Percentiles rank a stretch among this genome's conserved stretches.
Evolutionary conservation across 257 asterid genomes (phyloP).

Genomic region (Euphrasia confusa): DNA sequence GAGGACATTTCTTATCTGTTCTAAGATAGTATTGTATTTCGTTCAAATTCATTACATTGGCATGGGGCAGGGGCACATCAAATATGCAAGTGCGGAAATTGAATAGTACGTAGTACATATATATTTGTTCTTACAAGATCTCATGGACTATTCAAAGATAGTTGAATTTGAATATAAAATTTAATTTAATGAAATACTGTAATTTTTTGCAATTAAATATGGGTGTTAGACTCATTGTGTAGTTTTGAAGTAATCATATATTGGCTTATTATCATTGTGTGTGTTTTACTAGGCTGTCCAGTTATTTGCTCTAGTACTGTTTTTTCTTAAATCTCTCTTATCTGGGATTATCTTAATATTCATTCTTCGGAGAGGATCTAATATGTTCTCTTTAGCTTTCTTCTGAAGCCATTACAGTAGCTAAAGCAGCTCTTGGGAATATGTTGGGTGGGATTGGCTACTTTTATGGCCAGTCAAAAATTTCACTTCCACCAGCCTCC

Average conservation of each 20-base stretch:
- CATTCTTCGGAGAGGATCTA: constrained; percentile 16
- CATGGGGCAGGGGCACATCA: constrained; percentile 18
- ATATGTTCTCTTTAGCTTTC: constrained; percentile 55
- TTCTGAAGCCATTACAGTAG: constrained; percentile 55
- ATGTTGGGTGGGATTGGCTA: constrained; percentile 97
- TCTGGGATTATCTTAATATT: constrained; percentile 8
- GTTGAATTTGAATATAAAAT: constrained; percentile 6
- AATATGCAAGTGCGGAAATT: constrained; percentile 9
- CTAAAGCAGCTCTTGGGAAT: constrained; percentile 83
- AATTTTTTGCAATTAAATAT: constrained; percentile 6
- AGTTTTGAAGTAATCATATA: constrained; percentile 6
- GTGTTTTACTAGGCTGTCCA: neutral
- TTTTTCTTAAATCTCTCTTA: constrained; percentile 7
- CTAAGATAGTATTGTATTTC: neutral
- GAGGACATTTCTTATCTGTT: constrained; percentile 9
- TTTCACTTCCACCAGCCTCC: constrained; percentile 58
- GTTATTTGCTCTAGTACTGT: neutral
- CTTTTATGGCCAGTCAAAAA: constrained; percentile 89
- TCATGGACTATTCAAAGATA: neutral
- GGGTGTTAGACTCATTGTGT: constrained; percentile 10
- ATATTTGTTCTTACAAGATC: neutral
- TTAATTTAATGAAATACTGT: neutral
- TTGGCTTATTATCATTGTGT: neutral
- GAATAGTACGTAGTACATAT: constrained; percentile 6
- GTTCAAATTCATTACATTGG: constrained; percentile 8